Percentiles rank a stretch among this genome's conserved stretches.
Conservation (phyloP, 306 rosid genomes). For the Echinosophora koreensis region DNA sequence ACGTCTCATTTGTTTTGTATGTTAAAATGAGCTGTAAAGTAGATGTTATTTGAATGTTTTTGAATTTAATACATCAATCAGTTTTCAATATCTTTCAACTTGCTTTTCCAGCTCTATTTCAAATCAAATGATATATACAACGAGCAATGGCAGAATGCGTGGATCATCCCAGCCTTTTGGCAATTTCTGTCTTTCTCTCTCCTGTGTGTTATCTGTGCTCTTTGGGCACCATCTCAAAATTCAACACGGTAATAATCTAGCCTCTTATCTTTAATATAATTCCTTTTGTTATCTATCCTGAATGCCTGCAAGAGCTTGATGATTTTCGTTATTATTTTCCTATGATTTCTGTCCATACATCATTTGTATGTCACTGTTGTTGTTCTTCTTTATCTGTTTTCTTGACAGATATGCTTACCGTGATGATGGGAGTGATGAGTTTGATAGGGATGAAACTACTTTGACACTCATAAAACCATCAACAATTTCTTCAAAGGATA, state of each 20-base stretch:
- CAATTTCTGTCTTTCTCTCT: constrained; percentile 91
- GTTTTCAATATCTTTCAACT: constrained; percentile 12
- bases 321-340: no score
- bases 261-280: constrained; percentile 4
- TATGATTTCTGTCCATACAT: constrained; percentile 3
- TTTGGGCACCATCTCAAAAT: constrained; percentile 97
- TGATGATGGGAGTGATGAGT: constrained; percentile 75
- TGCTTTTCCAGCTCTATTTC: constrained; percentile 78
- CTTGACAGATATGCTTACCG: constrained; percentile 78
- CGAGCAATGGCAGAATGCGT: constrained; percentile 91
- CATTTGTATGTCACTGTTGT: constrained; percentile 30
- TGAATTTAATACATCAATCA: background rate
- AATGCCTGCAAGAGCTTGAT: no score
- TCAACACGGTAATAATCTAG: constrained; percentile 69
- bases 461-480: constrained; percentile 91
- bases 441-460: constrained; percentile 81
- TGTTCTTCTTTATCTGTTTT: constrained; percentile 24
- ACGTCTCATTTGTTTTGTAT: constrained; percentile 28
- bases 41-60: background rate
- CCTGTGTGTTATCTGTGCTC: constrained; percentile 77
- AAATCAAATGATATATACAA: constrained; percentile 85
- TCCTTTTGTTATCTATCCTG: background rate
- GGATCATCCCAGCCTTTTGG: constrained; percentile 98
- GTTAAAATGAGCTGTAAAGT: constrained; percentile 28
- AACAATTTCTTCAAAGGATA: constrained; percentile 68